phyloP scores from a whole-genome alignment of 305 asterid genomes.

The Fraxinus nigra region DNA sequence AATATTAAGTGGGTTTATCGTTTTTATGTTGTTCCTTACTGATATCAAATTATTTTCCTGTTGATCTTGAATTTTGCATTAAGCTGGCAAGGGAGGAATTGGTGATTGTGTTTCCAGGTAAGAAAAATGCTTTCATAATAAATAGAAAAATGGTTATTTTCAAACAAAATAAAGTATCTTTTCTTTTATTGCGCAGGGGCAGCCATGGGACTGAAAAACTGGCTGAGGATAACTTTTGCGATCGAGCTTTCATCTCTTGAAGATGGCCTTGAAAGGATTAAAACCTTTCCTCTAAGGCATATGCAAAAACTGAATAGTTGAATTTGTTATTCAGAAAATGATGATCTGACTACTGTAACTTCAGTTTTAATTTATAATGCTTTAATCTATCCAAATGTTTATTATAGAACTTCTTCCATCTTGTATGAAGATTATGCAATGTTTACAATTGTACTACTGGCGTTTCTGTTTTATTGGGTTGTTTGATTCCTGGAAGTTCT shows the following conservation, averaged over 20 bases:
- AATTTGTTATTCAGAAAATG: not conserved
- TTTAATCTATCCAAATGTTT: too few species aligned
- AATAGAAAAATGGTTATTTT: too few species aligned
- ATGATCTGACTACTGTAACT: not conserved
- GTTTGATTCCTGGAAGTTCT: not conserved
- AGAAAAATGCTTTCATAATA: not conserved
- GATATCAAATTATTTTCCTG: not conserved
- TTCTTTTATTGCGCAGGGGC: constrained; percentile 31
- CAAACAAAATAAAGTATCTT: not conserved
- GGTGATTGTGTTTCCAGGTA: constrained; percentile 63
- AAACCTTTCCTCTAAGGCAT: constrained; percentile 38
- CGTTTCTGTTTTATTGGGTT: not conserved
- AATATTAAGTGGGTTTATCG: too few species aligned
- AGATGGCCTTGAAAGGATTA: constrained; percentile 55
- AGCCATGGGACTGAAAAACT: constrained; percentile 52
- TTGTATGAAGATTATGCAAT: not conserved
- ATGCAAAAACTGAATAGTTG: constrained; percentile 30
- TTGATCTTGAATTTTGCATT: constrained; percentile 47
- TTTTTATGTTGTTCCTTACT: too few species aligned
- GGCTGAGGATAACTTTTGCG: constrained; percentile 57
- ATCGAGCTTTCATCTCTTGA: constrained; percentile 41
- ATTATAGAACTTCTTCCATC: not conserved
- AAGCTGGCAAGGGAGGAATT: constrained; percentile 71
- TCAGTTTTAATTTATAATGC: too few species aligned
- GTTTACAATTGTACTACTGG: not conserved